Evolutionary conservation across 495 filamentous ascomycete species (phyloP).

Genomic region (Chaetomidium leptoderma): DNA sequence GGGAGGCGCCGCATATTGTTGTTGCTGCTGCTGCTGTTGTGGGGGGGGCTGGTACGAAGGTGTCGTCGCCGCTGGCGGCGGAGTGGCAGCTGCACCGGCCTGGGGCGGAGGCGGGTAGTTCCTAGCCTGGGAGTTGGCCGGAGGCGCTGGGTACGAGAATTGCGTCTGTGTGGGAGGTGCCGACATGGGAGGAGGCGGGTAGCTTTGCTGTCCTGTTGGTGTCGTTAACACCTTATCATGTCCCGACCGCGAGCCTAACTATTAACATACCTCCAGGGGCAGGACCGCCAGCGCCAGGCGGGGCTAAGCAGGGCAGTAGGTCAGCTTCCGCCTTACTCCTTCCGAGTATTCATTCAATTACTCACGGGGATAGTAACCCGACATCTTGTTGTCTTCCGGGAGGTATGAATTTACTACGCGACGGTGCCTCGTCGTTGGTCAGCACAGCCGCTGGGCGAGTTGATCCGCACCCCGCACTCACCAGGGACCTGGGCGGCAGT

Average conservation of each 20-base stretch:
- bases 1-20: slow-evolving; percentile 36
- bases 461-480: slow-evolving; percentile 16
- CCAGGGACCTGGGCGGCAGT: no score
- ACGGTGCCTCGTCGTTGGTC: background rate
- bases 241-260: background rate
- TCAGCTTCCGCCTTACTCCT: slow-evolving; percentile 10
- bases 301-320: slow-evolving; percentile 20
- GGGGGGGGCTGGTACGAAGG: slow-evolving; percentile 38
- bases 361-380: slow-evolving; percentile 35
- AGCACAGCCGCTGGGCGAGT: background rate
- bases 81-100: slow-evolving; percentile 21
- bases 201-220: slow-evolving; percentile 24
- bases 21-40: slow-evolving; percentile 30
- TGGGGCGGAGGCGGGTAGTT: slow-evolving; percentile 34
- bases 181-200: slow-evolving; percentile 35
- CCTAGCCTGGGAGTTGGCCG: slow-evolving; percentile 26
- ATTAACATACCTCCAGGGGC: slow-evolving; percentile 26
- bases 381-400: slow-evolving; percentile 17
- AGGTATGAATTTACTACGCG: background rate
- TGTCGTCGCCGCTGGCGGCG: slow-evolving; percentile 26
- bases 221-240: slow-evolving; percentile 1
- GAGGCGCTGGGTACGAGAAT: slow-evolving; percentile 43
- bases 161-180: slow-evolving; percentile 45
- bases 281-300: slow-evolving; percentile 23
- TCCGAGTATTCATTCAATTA: background rate